These are phyloP conservation scores for Pichia pseudocactophila DNA, from an alignment of 805 yeast species.

Conservation along the genomic window DNA sequence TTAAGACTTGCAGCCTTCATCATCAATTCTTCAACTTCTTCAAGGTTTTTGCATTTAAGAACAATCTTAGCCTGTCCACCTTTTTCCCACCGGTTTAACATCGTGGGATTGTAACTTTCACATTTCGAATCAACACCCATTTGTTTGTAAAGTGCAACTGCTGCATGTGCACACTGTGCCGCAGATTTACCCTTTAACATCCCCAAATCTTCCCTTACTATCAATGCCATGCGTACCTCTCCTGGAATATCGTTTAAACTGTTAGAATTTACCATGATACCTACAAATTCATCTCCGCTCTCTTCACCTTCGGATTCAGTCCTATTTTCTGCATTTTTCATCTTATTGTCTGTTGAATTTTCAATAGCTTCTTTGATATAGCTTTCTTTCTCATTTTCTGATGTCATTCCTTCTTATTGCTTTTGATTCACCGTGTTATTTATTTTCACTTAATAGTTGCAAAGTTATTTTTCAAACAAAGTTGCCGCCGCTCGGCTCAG, in stretches of 20 bases:
- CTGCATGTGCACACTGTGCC: slow-evolving; percentile 98
- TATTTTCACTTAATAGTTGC: no score
- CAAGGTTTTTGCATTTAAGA: slow-evolving; percentile 59
- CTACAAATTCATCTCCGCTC: slow-evolving; percentile 29
- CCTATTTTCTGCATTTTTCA: neutral
- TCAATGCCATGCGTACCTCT: slow-evolving; percentile 77
- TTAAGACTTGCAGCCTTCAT: slow-evolving; percentile 76
- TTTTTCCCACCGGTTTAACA: slow-evolving; percentile 68
- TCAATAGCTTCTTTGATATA: neutral
- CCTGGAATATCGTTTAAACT: slow-evolving; percentile 62
- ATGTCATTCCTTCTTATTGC: no score
- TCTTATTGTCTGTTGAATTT: neutral
- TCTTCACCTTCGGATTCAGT: slow-evolving; percentile 24
- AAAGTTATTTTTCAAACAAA: no score
- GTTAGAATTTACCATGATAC: slow-evolving; percentile 48
- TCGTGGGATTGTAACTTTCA: slow-evolving; percentile 48
- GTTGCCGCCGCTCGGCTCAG: no score
- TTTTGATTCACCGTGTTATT: no score
- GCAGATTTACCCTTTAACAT: slow-evolving; percentile 96
- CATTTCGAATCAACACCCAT: slow-evolving; percentile 42
- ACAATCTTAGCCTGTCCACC: slow-evolving; percentile 94
- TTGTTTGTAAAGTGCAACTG: slow-evolving; percentile 74
- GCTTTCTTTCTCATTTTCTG: no score
- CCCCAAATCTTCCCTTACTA: slow-evolving; percentile 78
- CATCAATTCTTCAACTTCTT: slow-evolving; percentile 65